phyloP scores from a whole-genome alignment of 148 eudicot genomes.

The Hydrangea macrophylla region DNA sequence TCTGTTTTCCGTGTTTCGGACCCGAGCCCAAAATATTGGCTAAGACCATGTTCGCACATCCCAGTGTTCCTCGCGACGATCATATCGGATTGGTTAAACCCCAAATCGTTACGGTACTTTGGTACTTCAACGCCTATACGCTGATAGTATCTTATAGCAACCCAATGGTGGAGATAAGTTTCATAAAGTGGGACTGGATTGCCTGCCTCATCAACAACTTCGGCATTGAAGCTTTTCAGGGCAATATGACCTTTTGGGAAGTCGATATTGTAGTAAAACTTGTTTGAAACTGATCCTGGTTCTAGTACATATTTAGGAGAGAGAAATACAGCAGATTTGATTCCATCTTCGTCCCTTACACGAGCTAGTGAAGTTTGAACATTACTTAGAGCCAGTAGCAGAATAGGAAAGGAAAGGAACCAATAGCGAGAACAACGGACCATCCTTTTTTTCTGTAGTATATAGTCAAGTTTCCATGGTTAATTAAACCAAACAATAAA shows the following conservation, averaged over 20 bases:
- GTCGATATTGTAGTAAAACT: constrained; percentile 50
- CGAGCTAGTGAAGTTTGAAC: constrained; percentile 27
- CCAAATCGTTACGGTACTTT: constrained; percentile 11
- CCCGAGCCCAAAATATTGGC: constrained; percentile 81
- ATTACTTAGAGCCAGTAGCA: constrained; percentile 23
- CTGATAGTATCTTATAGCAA: constrained; percentile 45
- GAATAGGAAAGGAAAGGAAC: constrained; percentile 20
- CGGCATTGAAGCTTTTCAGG: constrained; percentile 71
- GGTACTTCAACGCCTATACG: constrained; percentile 36
- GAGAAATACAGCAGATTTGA: constrained; percentile 44
- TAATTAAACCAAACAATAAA: too few species aligned
- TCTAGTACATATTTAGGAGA: constrained; percentile 62
- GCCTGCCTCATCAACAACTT: constrained; percentile 80
- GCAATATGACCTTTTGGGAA: constrained; percentile 82
- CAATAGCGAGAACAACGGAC: constrained; percentile 15
- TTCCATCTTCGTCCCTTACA: constrained; percentile 16
- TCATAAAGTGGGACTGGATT: constrained; percentile 71
- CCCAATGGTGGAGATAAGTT: constrained; percentile 91
- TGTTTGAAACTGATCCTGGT: constrained; percentile 72
- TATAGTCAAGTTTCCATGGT: too few species aligned
- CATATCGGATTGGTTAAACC: constrained; percentile 31
- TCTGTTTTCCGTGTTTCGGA: constrained; percentile 82
- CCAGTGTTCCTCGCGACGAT: constrained; percentile 46
- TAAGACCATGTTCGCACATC: constrained; percentile 36
- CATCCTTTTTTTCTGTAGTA: constrained; percentile 40